Percentiles rank a stretch among this genome's conserved stretches.
Evolutionary conservation across 768 basidiomycete genomes (phyloP).

Genomic region (Sporobolomyces roseus): DNA sequence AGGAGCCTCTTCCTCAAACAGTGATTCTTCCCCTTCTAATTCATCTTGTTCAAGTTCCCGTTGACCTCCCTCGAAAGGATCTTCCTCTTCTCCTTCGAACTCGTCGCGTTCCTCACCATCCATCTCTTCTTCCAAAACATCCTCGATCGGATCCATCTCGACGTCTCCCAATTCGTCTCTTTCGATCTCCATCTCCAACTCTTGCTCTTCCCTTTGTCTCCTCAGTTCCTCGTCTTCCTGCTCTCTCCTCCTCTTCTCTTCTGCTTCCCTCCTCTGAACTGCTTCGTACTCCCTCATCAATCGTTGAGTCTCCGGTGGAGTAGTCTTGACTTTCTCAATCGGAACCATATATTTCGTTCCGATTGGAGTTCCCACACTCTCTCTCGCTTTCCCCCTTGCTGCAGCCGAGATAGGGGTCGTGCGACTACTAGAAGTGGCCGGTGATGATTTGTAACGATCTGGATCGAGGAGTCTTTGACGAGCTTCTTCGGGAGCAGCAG

Average conservation of each 20-base stretch:
- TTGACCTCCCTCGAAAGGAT: slow-evolving; percentile 2
- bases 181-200: slow-evolving; percentile 6
- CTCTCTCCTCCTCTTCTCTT: too few relatives aligned
- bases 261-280: too few relatives aligned
- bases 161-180: background rate
- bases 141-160: background rate
- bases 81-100: background rate
- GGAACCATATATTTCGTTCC: slow-evolving; percentile 30
- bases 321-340: slow-evolving; percentile 13
- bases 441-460: slow-evolving; percentile 1
- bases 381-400: too few relatives aligned
- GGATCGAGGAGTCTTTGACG: slow-evolving; percentile 12
- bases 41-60: background rate
- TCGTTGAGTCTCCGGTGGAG: slow-evolving; percentile 1
- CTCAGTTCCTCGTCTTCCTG: background rate
- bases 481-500: slow-evolving; percentile 8
- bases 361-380: slow-evolving; percentile 1
- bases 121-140: background rate
- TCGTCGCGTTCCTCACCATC: background rate
- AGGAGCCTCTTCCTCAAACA: background rate
- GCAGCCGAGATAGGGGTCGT: too few relatives aligned
- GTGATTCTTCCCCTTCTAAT: slow-evolving; percentile 6
- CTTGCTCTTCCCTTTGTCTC: background rate
- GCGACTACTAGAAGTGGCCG: background rate
- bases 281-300: background rate